Evolutionary conservation across 192 early-diverging fungal species (phyloP), one percentile per base, ranked within the genome.

Genomic region (Coemansia pectinata): DNA sequence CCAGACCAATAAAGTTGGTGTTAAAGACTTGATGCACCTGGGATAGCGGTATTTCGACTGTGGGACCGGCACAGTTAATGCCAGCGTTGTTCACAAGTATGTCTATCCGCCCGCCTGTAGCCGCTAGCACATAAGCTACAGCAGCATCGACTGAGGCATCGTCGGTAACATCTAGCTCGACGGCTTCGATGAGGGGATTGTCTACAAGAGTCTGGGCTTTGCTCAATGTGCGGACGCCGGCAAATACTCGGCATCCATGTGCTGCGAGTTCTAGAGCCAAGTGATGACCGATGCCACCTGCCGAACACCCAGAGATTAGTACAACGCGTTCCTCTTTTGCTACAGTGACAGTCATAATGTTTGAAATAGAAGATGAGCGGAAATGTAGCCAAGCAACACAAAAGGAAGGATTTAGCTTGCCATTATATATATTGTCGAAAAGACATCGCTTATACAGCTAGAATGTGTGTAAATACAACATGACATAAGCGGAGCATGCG

Each of bases 1-100:
- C 63, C 17, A 85, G 69, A 19, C 88, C 89, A 36, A 89, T 67
- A 0, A 92, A 76, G 66, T 92, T 92, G 60, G 87, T 88, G 12
- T 92, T 86, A 14, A 88, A 83, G 41, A 80, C 63, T 31, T 65
- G 72, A 8, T 77, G 79, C 1, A 78, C 85, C 4, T 45, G 42
- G 21, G 72, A 71, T 1, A 84, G 33, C 25, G 83, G 69, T 6
- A 77, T 77, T 44, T 86, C 84, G 17, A 83, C 53, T 17, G 80
- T 41, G 14, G 86, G 80, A 9, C 85, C 85, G 3, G 81, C 70
- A 78, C 74, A 87, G 68, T 74, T 74, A 17, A 69, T 67, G 23
- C 90, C 91, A 0, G 91, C 91, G 73, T 92, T 92, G 74, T 92
- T 92, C 17, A 92, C 79, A 15, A 92, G 59, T 14, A 92, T 83